Evolutionary conservation across 345 rosid species (phyloP).

Genomic region (rapeseed (Brassica napus)): Da-Ae NC_063435.1:13998001-13998500

Average conservation of each 20-base stretch:
- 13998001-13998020: constrained; percentile 6
- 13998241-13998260: background rate
- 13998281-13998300: constrained; percentile 88
- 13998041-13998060: constrained; percentile 27
- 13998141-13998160: constrained; percentile 67
- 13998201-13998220: background rate
- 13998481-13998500: constrained; percentile 79
- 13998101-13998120: constrained; percentile 96
- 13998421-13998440: constrained; percentile 47
- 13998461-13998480: constrained; percentile 73
- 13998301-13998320: constrained; percentile 90
- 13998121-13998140: constrained; percentile 96
- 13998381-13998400: background rate
- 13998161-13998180: constrained; percentile 86
- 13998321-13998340: constrained; percentile 87
- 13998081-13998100: constrained; percentile 82
- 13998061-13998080: constrained; percentile 40
- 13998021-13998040: constrained; percentile 47
- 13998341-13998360: background rate
- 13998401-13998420: background rate
- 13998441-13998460: constrained; percentile 72
- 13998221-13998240: background rate
- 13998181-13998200: constrained; percentile 15
- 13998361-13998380: background rate
- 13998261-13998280: constrained; percentile 59